Percentiles rank a stretch among this genome's conserved stretches.
Evolutionary conservation across 1,284 basidiomycete species (phyloP).

Genomic region (Ustilago xerochloae): DNA sequence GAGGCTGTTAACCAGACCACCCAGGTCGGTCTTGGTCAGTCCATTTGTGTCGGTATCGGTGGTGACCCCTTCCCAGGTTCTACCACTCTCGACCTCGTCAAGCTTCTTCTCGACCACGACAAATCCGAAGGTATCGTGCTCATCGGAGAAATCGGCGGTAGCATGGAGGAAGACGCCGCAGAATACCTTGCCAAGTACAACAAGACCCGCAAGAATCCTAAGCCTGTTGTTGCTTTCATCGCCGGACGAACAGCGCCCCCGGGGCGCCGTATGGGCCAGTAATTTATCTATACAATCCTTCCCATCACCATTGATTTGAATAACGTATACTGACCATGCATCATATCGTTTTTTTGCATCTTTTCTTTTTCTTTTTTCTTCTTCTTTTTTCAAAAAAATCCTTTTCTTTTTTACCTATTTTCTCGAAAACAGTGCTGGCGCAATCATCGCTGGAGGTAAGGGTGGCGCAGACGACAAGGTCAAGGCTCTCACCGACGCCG

Average conservation of each 20-base stretch:
- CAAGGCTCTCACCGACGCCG: conserved; percentile 89
- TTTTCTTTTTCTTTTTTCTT: not conserved
- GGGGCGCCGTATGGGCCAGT: conserved; percentile 89
- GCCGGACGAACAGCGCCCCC: conserved; percentile 95
- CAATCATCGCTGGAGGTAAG: conserved; percentile 97
- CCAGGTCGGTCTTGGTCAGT: conserved; percentile 93
- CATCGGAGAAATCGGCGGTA: conserved; percentile 98
- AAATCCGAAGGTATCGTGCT: conserved; percentile 82
- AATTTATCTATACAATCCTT: not conserved
- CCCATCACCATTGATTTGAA: not conserved
- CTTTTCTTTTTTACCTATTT: conserved; percentile 6
- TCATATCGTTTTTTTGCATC: not conserved
- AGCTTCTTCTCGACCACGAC: conserved; percentile 93
- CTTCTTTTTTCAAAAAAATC: not conserved
- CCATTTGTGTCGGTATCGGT: conserved; percentile 95
- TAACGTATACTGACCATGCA: not conserved
- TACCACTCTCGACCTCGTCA: conserved; percentile 95
- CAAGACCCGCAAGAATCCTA: conserved; percentile 84
- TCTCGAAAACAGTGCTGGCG: conserved; percentile 71
- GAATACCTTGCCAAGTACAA: conserved; percentile 94
- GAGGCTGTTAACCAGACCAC: conserved; percentile 81
- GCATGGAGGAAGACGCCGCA: conserved; percentile 99
- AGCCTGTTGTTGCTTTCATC: conserved; percentile 98
- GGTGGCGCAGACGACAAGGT: conserved; percentile 97
- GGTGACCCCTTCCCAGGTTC: conserved; percentile 98